Conservation (phyloP, 768 basidiomycete genomes). For the Tremella yokohamensis region DNA sequence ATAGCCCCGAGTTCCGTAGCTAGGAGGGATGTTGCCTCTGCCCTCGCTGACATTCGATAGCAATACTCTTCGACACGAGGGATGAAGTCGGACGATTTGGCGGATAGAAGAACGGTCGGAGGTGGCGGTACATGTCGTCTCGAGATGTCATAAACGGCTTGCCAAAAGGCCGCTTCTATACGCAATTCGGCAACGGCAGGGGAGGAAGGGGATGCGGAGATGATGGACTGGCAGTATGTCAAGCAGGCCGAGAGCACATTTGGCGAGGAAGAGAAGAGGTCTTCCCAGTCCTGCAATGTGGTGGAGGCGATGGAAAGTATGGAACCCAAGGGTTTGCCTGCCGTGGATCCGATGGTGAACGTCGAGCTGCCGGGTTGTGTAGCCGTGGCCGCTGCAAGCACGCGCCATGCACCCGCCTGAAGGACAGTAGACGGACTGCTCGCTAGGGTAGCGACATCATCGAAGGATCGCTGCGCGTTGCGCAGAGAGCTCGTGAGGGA, state of each 20-base stretch:
- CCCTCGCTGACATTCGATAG: constrained; percentile 34
- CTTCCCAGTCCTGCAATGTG: constrained; percentile 66
- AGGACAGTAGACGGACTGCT: constrained; percentile 8
- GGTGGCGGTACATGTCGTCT: constrained; percentile 69
- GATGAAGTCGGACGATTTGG: constrained; percentile 35
- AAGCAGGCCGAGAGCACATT: constrained; percentile 69
- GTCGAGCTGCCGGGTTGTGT: constrained; percentile 77
- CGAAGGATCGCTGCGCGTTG: constrained; percentile 16
- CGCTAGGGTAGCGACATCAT: constrained; percentile 16
- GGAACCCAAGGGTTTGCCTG: constrained; percentile 56
- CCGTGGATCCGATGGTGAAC: constrained; percentile 55
- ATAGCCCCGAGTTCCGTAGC: constrained; percentile 25
- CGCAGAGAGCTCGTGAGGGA: constrained; percentile 38
- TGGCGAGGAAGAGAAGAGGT: constrained; percentile 73
- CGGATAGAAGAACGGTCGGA: constrained; percentile 53
- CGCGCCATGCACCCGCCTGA: constrained; percentile 68
- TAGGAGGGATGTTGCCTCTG: constrained; percentile 34
- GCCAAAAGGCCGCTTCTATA: constrained; percentile 65
- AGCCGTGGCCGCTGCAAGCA: constrained; percentile 74
- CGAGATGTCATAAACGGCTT: constrained; percentile 62
- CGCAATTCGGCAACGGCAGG: constrained; percentile 62
- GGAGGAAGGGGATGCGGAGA: constrained; percentile 74
- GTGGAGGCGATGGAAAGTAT: constrained; percentile 63
- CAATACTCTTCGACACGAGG: constrained; percentile 30
- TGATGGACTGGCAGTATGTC: constrained; percentile 58